Percentiles rank a stretch among this genome's conserved stretches.
Evolutionary conservation across 768 basidiomycete species (phyloP).

Genomic region (Serendipita sp.): DNA sequence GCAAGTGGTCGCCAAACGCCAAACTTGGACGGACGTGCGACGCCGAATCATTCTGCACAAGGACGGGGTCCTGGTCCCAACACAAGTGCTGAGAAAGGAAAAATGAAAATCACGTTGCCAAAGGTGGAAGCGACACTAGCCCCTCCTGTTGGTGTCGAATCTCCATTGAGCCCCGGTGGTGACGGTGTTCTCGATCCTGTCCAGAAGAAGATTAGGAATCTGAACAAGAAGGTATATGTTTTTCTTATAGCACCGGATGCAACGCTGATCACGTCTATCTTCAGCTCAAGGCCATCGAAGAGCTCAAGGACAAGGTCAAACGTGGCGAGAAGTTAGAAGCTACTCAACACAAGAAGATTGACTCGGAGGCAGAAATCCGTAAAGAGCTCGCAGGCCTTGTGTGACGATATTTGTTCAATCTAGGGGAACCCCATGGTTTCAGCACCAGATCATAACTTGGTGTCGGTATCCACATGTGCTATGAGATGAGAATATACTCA

Average conservation of each 20-base stretch:
- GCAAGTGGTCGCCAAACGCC: conserved; percentile 18
- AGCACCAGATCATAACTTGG: no score
- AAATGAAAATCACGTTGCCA: conserved; percentile 11
- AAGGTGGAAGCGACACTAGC: conserved; percentile 29
- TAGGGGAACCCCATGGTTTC: no score
- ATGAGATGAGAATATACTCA: background rate
- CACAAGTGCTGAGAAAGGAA: conserved; percentile 10
- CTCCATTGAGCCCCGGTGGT: conserved; percentile 6
- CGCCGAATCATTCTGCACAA: conserved; percentile 8
- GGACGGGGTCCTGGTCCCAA: conserved; percentile 10
- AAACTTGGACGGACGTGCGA: conserved; percentile 22
- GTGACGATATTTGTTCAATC: background rate
- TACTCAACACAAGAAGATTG: conserved; percentile 95
- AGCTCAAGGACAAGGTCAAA: conserved; percentile 82
- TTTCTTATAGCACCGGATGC: background rate
- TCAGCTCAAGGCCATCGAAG: conserved; percentile 98
- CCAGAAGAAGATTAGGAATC: conserved; percentile 85
- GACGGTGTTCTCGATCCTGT: conserved; percentile 44
- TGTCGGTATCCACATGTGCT: background rate
- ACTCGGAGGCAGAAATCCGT: conserved; percentile 69
- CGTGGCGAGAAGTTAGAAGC: conserved; percentile 84
- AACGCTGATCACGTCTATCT: background rate
- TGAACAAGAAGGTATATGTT: conserved; percentile 77
- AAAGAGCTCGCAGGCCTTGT: conserved; percentile 44
- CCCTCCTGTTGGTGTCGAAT: conserved; percentile 31